Evolutionary conservation across 2,329 filamentous ascomycete genomes (phyloP), one percentile per base, ranked within the genome.

Genomic region (Penicillium griseofulvum): DNA sequence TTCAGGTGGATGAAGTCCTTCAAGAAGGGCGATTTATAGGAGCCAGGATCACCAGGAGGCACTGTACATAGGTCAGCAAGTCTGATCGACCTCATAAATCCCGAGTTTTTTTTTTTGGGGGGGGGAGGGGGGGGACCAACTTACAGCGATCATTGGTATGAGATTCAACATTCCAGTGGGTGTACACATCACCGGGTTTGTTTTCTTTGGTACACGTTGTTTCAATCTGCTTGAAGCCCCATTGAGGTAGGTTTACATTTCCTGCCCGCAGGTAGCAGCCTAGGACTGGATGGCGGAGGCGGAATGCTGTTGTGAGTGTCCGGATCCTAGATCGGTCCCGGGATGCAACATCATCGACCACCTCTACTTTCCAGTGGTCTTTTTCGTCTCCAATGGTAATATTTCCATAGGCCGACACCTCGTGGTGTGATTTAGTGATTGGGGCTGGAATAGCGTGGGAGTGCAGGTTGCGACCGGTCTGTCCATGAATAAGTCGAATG

Each of bases 141-240:
- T 84, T 83, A 94, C 91, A 84, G 79, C 88, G 94, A 14, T 97
- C 92, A 73, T 99, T 99, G 74, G 81, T 86, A 76, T 99, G 94
- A 53, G 90, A 88, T 79, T 99, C 94, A 33, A 99, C 88, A 76
- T 99, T 99, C 94, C 94, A 99, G 79, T 97, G 94, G 9, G 94
- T 99, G 75, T 96, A 97, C 38, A 91, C 85, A 73, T 99, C 94
- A 51, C 87, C 85, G 7, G 92, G 91, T 68, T 93, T 94, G 80
- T 97, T 96, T 65, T 88, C 85, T 80, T 96, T 97, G 64, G 88
- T 87, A 76, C 94, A 99, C 26, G 91, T 96, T 34, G 94, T 92
- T 78, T 99, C 94, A 63, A 99, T 97, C 78, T 99, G 94, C 80
- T 97, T 97, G 83, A 99, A 99, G 72, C 94, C 94, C 94, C 94